These are phyloP conservation scores for Corinectria fuckeliana DNA, from an alignment of 2,329 filamentous ascomycete species.

Conservation along the genomic window DNA sequence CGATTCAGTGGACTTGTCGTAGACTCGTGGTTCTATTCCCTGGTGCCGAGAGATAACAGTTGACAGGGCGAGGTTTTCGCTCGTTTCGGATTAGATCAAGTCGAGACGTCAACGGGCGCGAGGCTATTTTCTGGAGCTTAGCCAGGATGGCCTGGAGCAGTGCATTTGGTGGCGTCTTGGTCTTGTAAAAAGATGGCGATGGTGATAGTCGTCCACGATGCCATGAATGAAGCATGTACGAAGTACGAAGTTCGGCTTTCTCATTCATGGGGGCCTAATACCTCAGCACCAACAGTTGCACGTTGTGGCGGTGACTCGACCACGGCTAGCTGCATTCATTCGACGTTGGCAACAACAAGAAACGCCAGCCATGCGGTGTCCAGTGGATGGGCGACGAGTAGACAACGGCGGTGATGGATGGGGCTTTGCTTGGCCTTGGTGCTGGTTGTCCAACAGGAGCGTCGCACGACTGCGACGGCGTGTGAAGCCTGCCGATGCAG, in stretches of 20 bases:
- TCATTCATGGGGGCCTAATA: neutral
- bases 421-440: neutral
- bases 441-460: neutral
- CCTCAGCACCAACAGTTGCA: neutral
- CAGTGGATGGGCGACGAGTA: neutral
- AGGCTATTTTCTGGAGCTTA: constrained; percentile 23
- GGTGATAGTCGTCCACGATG: neutral
- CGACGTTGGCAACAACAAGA: neutral
- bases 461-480: neutral
- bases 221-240: neutral
- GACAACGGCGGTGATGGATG: neutral
- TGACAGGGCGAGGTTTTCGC: constrained; percentile 20
- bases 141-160: constrained; percentile 1
- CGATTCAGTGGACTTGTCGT: constrained; percentile 11
- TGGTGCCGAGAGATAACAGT: constrained; percentile 27
- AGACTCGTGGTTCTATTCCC: constrained; percentile 20
- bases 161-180: neutral
- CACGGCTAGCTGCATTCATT: neutral
- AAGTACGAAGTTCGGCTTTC: too few relatives aligned
- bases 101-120: constrained; percentile 4
- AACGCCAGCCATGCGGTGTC: neutral
- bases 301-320: neutral
- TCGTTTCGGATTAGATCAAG: constrained; percentile 23
- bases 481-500: neutral
- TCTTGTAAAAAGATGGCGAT: neutral